Conservation (phyloP, 108 stramenopile species). For the Cyclotella kingstonii region DNA sequence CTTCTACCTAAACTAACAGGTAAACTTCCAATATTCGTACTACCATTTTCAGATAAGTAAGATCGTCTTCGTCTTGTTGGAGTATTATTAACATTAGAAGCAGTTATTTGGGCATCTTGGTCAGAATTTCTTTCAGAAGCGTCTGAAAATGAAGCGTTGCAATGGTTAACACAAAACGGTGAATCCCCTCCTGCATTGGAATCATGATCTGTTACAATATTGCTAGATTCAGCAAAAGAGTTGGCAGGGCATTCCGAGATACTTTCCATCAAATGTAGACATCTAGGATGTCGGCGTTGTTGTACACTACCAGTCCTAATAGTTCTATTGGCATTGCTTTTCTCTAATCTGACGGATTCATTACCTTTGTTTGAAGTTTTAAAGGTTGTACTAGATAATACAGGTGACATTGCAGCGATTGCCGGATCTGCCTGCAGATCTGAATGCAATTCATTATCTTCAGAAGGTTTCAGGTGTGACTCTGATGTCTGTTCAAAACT, state of each 20-base stretch:
- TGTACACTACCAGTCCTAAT: neutral
- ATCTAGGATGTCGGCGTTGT: constrained; percentile 1
- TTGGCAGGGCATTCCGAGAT: constrained; percentile 18
- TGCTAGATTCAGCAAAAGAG: neutral
- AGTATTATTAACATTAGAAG: neutral
- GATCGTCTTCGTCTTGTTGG: constrained; percentile 3
- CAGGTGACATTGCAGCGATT: too few species aligned
- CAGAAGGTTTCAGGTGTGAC: too few species aligned
- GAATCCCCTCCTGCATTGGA: neutral
- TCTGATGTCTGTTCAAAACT: too few species aligned
- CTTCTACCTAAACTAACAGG: constrained; percentile 6
- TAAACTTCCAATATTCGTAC: constrained; percentile 7
- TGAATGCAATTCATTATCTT: too few species aligned
- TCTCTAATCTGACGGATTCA: too few species aligned
- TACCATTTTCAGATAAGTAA: neutral
- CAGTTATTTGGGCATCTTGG: neutral
- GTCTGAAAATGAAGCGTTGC: neutral
- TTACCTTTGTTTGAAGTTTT: too few species aligned
- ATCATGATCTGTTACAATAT: neutral
- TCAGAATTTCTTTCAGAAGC: neutral
- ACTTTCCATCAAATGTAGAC: constrained; percentile 24
- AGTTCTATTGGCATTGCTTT: too few species aligned
- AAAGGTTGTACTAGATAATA: too few species aligned
- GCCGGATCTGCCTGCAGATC: too few species aligned
- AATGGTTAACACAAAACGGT: neutral